A percentile compares a stretch with the other conserved stretches of the same genome.
Conservation (phyloP, 208 protist genomes). For the Trichomonas vaginalis region DNA sequence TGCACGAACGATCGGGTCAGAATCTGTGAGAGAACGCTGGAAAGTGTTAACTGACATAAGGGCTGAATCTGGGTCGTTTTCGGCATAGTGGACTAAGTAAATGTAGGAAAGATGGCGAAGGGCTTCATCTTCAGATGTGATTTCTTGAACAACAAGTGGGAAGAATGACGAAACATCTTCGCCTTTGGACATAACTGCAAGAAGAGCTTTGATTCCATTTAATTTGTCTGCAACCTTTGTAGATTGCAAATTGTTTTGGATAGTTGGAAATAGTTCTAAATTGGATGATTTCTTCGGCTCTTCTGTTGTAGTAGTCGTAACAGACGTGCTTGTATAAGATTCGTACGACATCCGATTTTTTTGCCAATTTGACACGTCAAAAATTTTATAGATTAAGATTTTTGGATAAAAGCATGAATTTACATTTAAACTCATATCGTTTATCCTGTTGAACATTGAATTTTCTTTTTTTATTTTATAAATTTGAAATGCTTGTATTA, state of each 20-base stretch:
- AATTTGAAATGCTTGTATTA: no score
- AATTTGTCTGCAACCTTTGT: not conserved
- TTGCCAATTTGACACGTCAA: not conserved
- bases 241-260: not conserved
- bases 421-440: no score
- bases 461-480: no score
- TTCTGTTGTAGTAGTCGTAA: not conserved
- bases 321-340: not conserved
- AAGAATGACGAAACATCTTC: not conserved
- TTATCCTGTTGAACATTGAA: no score
- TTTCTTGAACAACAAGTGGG: conserved; percentile 1
- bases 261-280: not conserved
- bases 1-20: not conserved
- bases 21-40: not conserved
- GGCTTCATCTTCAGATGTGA: not conserved
- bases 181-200: not conserved
- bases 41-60: conserved; percentile 8
- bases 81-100: not conserved
- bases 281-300: not conserved
- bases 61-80: not conserved
- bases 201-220: not conserved
- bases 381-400: no score
- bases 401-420: no score
- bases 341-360: not conserved
- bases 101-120: not conserved